Evolutionary conservation across 805 yeast genomes (phyloP), one percentile per base, ranked within the genome.

Genomic region (Ogataea wickerhamii): DNA sequence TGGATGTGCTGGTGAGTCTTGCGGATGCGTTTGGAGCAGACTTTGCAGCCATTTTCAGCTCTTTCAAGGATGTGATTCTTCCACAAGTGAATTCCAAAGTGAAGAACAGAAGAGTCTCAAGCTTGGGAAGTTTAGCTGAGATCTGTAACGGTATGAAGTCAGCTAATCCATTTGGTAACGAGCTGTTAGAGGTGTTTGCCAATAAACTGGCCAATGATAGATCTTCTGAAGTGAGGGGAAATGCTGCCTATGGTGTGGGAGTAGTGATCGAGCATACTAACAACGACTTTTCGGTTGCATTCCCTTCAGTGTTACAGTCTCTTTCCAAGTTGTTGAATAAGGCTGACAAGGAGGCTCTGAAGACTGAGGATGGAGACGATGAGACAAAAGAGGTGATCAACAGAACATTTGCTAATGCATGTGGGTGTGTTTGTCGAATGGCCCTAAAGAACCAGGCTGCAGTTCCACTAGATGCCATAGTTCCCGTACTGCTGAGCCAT

Each of bases 391-490:
- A 87, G 48, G 82, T 78, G 43, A 76, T 86, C 52, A 81, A 82
- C 66, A 76, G 95, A 68, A 79, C 94, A 5, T 78, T 77, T 51
- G 96, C 98, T 43, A 93, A 93, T 63, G 96, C 96, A 4, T 83
- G 93, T 63, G 98, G 98, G 30, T 93, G 98, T 74, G 95, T 89
- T 41, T 89, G 96, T 13, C 80, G 98, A 66, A 73, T 93, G 85
- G 76, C 85, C 11, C 68, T 86, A 61, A 81, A 82, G 58, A 75
- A 84, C 60, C 79, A 77, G 53, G 66, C 64, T 26, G 74, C 82
- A 25, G 79, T 89, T 50, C 97, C 97, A 43, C 64, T 87, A 49
- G 78, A 74, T 43, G 88, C 79, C 39, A 76, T 91, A 29, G 68
- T 84, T 17, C 94, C 95, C 34, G 75, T 72, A 18, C 70, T 93